Base-by-base conservation (phyloP, 179 eudicot genomes). In the Vitellaria paradoxa region DNA sequence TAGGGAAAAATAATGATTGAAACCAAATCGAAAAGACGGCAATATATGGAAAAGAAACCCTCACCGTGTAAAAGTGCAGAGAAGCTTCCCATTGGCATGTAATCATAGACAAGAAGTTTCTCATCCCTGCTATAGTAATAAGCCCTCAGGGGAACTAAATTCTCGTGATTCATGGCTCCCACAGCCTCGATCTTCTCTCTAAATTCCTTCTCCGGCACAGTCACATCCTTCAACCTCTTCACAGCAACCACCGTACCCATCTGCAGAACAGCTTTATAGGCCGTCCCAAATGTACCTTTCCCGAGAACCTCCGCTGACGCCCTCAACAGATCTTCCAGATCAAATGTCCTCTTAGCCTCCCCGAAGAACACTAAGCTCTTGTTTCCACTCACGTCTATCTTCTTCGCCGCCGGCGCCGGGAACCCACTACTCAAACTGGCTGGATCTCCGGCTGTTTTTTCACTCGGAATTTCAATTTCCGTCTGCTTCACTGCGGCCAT, bases 281-380 rank as follows among this genome's bases (percentile, higher is more conserved):
- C 84, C 3, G 97, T 92, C 50, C 97, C 97, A 57, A 89, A 92
- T 17, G 88, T 88, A 40, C 97, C 97, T 80, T 92, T 92, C 12
- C 97, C 97, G 76, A 92, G 81, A 15, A 92, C 95, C 86, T 92
- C 97, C 0, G 91, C 93, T 0, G 97, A 92, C 2, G 97, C 97
- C 67, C 83, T 88, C 87, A 92, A 74, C 65, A 92, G 45, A 82
- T 90, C 97, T 13, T 92, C 94, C 87, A 92, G 80, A 82, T 89
- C 91, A 65, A 87, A 91, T 6, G 50, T 79, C 83, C 77, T 84
- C 18, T 76, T 85, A 10, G 73, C 75, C 3, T 74, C 83, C 30
- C 88, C 91, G n/a, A 90, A 77, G n/a, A 87, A 90, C 76, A 87
- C 85, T 82, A 91, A 74, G 52, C 81, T 85, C 82, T 84, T 91